Base-by-base conservation (phyloP, 305 asterid species). In the Fraxinus floribunda region DNA sequence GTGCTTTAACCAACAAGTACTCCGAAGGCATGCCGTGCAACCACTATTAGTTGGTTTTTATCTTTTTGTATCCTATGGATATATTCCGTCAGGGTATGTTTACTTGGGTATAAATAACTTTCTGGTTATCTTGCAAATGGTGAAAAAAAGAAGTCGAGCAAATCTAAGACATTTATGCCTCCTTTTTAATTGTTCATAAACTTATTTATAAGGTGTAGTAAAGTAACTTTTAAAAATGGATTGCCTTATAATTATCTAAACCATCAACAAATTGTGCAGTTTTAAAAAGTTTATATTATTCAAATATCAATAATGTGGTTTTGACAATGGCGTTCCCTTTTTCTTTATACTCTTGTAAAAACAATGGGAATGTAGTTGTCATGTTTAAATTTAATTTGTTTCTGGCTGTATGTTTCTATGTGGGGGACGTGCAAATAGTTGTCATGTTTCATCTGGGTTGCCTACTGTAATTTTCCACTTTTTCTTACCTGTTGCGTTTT, bases 181-280 rank as follows among this genome's bases (percentile, higher is more conserved):
- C 75, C 34, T 80, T 77, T 77, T 5, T 75, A 72, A 35, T 39
- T 79, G 29, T 89, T 66, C 82, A 34, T 80, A 70, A 30, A 30
- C 20, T 68, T 10, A 2, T 26, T 87, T 68, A n/a, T 49, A 46
- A 44, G 16, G 57, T 46, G 57, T 46, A 46, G 57, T 46, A 46
- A 46, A 46, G n/a, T 46, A 11, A 46, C 57, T 46, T 46, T 13
- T 46, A 46, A 46, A 46, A 46, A 10, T 46, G 57, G 55, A 11
- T 11, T 10, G 16, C 57, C 16, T 11, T 46, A 3, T 3, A 46
- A 46, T 15, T 46, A 46, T 46, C 57, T 46, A 46, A 46, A 46
- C 57, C 6, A 13, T 46, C 57, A 46, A 46, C n/a, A 11, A 44
- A 11, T 46, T 13, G 57, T 46, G 57, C 1, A 3, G 16, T 46